Evolutionary conservation across 495 filamentous ascomycete genomes (phyloP).

Genomic region (Tirmania nivea): DNA sequence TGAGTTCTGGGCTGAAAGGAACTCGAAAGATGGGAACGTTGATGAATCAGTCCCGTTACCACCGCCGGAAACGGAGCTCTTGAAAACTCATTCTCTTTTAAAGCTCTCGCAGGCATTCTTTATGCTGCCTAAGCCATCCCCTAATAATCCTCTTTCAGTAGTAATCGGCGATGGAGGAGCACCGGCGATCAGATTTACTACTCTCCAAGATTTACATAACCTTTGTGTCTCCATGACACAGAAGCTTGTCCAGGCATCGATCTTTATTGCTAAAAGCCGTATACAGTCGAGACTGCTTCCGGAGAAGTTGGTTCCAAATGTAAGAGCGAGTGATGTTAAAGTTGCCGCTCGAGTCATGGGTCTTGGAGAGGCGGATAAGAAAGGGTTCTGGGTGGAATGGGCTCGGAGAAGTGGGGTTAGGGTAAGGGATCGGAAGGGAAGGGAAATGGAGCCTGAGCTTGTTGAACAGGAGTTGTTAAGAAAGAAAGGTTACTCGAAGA

Average conservation of each 20-base stretch:
- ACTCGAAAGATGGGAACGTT: neutral
- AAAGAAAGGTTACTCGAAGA: conserved; percentile 1
- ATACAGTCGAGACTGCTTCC: conserved; percentile 2
- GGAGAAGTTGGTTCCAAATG: conserved; percentile 1
- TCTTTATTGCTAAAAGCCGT: conserved; percentile 44
- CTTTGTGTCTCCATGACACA: conserved; percentile 42
- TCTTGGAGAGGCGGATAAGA: conserved; percentile 26
- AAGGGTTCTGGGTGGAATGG: conserved; percentile 25
- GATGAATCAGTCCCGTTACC: neutral
- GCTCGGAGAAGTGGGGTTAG: neutral
- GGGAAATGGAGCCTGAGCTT: neutral
- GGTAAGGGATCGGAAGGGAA: neutral
- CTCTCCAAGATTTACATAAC: conserved; percentile 52
- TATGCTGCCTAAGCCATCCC: neutral
- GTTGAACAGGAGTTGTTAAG: conserved; percentile 1
- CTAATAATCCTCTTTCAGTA: conserved; percentile 1
- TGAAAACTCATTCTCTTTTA: neutral
- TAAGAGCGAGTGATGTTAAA: conserved; percentile 39
- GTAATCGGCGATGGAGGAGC: conserved; percentile 17
- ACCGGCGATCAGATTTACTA: conserved; percentile 44
- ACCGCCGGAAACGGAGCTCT: neutral
- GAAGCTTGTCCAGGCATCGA: conserved; percentile 40
- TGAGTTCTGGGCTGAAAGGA: conserved; percentile 3
- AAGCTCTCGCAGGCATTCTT: neutral
- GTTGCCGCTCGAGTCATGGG: conserved; percentile 39